Evolutionary conservation across 768 basidiomycete species (phyloP).

Genomic region (Leucocoprinus sp.): DNA sequence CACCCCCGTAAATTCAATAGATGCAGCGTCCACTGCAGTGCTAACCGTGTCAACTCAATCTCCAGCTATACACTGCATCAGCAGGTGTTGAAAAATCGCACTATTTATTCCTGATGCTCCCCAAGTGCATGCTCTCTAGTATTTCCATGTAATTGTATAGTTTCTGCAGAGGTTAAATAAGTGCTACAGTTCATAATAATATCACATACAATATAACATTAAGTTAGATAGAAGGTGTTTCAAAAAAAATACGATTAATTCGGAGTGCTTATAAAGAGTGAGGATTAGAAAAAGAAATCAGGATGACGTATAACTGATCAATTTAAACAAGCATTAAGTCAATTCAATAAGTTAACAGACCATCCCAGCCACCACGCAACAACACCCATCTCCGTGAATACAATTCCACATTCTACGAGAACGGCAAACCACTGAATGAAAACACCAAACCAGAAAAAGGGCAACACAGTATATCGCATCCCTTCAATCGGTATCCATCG

Average conservation of each 20-base stretch:
- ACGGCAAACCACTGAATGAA: constrained; percentile 64
- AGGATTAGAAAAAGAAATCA: neutral
- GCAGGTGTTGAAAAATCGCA: neutral
- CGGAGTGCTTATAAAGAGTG: neutral
- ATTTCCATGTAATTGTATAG: no score
- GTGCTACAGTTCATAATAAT: no score
- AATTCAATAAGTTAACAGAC: constrained; percentile 44
- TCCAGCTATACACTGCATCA: neutral
- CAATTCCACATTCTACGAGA: constrained; percentile 46
- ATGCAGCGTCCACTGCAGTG: neutral
- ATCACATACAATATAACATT: constrained; percentile 6
- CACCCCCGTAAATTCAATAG: no score
- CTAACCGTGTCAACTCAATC: neutral
- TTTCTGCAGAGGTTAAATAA: no score
- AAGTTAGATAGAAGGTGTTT: neutral
- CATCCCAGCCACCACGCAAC: constrained; percentile 73
- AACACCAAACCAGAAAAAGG: constrained; percentile 57
- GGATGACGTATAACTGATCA: neutral
- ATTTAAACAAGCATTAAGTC: constrained; percentile 10
- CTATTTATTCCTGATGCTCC: no score
- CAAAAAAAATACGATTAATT: neutral
- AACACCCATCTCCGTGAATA: constrained; percentile 50
- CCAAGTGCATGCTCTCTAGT: neutral
- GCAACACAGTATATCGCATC: constrained; percentile 54
- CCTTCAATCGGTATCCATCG: constrained; percentile 51